Evolutionary conservation across 192 early-diverging fungal genomes (phyloP).

Genomic region (Coemansia interrupta): DNA sequence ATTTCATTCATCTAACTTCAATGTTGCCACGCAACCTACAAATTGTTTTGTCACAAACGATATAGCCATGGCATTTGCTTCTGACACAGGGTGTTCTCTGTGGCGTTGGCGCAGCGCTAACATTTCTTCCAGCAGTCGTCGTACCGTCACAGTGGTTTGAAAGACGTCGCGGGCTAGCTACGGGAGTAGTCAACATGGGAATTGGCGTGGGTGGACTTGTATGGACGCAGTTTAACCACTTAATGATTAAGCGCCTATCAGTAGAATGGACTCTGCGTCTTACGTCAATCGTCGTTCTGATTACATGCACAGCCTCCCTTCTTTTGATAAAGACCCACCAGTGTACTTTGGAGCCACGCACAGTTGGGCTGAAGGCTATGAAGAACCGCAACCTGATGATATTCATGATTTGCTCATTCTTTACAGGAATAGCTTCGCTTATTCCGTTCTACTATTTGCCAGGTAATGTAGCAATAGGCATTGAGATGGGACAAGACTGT

Average conservation of each 20-base stretch:
- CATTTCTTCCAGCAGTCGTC: conserved; percentile 48
- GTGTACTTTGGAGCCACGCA: background rate
- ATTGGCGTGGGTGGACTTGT: conserved; percentile 70
- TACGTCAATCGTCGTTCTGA: conserved; percentile 47
- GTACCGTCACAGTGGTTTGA: conserved; percentile 60
- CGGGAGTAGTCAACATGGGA: conserved; percentile 60
- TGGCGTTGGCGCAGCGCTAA: conserved; percentile 52
- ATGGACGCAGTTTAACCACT: conserved; percentile 58
- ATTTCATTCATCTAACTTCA: background rate
- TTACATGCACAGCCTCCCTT: conserved; percentile 23
- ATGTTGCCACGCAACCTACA: conserved; percentile 4
- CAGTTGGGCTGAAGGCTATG: conserved; percentile 15
- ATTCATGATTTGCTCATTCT: conserved; percentile 31
- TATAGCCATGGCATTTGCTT: conserved; percentile 62
- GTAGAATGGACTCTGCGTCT: conserved; percentile 62
- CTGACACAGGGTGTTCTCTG: conserved; percentile 60
- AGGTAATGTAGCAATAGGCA: conserved; percentile 17
- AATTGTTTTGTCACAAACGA: background rate
- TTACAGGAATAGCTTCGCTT: conserved; percentile 41
- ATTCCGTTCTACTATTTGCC: conserved; percentile 52
- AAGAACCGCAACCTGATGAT: conserved; percentile 27
- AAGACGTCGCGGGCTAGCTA: conserved; percentile 54
- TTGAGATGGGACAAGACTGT: no score
- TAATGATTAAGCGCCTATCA: conserved; percentile 56
- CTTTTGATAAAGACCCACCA: conserved; percentile 42